Conservation (phyloP, 805 yeast genomes). For the Saturnispora serradocipensis region DNA sequence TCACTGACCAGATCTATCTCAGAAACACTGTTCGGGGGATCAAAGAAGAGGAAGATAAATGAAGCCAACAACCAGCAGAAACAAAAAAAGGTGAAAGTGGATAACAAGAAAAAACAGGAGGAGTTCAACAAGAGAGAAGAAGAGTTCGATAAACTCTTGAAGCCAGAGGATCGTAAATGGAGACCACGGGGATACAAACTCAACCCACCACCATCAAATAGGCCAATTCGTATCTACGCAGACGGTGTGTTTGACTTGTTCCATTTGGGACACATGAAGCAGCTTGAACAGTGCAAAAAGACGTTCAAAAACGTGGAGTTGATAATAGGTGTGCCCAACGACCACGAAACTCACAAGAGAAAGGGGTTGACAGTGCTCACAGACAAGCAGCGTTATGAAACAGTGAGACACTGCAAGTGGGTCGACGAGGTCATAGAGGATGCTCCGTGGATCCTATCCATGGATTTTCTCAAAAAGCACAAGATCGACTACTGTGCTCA, state of each 20-base stretch:
- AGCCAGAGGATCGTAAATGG: slow-evolving; percentile 61
- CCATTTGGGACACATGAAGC: slow-evolving; percentile 97
- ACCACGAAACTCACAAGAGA: slow-evolving; percentile 79
- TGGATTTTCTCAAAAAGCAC: slow-evolving; percentile 70
- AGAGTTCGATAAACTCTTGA: slow-evolving; percentile 53
- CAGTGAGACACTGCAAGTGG: slow-evolving; percentile 92
- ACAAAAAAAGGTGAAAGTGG: slow-evolving; percentile 14
- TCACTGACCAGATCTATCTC: slow-evolving; percentile 12
- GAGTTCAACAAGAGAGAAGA: slow-evolving; percentile 35
- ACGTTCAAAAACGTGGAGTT: slow-evolving; percentile 75
- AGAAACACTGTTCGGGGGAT: slow-evolving; percentile 11
- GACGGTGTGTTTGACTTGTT: slow-evolving; percentile 97
- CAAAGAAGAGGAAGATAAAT: slow-evolving; percentile 7
- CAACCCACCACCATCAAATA: slow-evolving; percentile 73
- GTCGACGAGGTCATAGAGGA: slow-evolving; percentile 92
- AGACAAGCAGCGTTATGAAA: slow-evolving; percentile 82
- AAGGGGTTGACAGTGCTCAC: slow-evolving; percentile 90
- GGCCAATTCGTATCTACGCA: slow-evolving; percentile 91
- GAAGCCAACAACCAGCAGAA: slow-evolving; percentile 3
- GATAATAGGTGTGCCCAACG: slow-evolving; percentile 89
- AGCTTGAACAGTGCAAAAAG: slow-evolving; percentile 92
- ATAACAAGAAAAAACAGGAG: slow-evolving; percentile 20
- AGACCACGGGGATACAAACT: slow-evolving; percentile 73
- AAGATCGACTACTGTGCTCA: slow-evolving; percentile 94
- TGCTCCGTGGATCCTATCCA: slow-evolving; percentile 93